Evolutionary conservation across 2,329 filamentous ascomycete species (phyloP).

Genomic region (Ophiostoma fasciatum): DNA sequence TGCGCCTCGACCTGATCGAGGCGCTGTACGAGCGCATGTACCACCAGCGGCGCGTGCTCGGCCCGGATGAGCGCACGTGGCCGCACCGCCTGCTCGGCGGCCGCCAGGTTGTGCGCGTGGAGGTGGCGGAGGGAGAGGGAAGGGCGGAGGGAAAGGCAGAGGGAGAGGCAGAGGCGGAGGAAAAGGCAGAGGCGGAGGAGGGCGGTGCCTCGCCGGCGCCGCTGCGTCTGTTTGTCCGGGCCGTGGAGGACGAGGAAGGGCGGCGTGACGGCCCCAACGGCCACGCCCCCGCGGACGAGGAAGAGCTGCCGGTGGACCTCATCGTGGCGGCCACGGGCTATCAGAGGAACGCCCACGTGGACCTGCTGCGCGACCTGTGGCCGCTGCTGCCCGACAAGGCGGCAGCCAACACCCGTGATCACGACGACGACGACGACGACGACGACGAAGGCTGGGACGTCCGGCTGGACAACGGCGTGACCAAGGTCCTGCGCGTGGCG

Average conservation of each 20-base stretch:
- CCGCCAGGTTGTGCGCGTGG: slow-evolving; percentile 48
- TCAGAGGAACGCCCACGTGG: slow-evolving; percentile 59
- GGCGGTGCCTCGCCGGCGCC: no score
- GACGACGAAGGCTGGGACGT: slow-evolving; percentile 7
- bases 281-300: slow-evolving; percentile 17
- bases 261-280: slow-evolving; percentile 19
- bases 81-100: slow-evolving; percentile 65
- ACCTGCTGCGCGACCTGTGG: slow-evolving; percentile 54
- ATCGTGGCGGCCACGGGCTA: slow-evolving; percentile 86
- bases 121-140: slow-evolving; percentile 31
- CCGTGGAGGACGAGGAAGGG: no score
- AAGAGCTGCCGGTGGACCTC: slow-evolving; percentile 64
- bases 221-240: no score
- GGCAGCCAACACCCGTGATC: no score
- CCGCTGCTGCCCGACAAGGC: slow-evolving; percentile 43
- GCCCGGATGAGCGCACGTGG: slow-evolving; percentile 57
- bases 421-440: no score
- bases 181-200: no score
- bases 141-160: no score
- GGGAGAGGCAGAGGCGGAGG: no score
- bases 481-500: slow-evolving; percentile 47
- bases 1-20: slow-evolving; percentile 81
- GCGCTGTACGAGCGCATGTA: slow-evolving; percentile 80
- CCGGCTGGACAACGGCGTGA: slow-evolving; percentile 4
- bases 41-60: slow-evolving; percentile 59